Percentiles rank a stretch among this genome's conserved stretches.
Conservation (phyloP, 2,329 filamentous ascomycete species). For the Aaosphaeria arxii region DNA sequence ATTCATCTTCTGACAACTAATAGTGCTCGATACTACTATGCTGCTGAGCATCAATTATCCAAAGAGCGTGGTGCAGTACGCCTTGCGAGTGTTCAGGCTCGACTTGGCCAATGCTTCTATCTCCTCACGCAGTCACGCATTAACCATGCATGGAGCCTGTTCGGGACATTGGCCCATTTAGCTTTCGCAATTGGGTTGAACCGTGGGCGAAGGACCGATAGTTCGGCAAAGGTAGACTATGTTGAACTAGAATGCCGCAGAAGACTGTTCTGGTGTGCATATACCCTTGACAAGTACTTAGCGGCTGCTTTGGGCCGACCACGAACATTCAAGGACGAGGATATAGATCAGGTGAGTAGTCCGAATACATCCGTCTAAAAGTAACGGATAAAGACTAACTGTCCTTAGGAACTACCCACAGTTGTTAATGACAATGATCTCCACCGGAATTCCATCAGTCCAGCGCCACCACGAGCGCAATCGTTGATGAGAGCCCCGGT, state of each 20-base stretch:
- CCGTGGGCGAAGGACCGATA: conserved; percentile 33
- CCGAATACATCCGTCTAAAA: background rate
- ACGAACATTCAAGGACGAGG: conserved; percentile 59
- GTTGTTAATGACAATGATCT: conserved; percentile 35
- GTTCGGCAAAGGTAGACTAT: conserved; percentile 39
- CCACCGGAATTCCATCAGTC: conserved; percentile 10
- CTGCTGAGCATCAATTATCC: conserved; percentile 43
- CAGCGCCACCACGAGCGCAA: conserved; percentile 23
- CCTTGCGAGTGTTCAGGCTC: conserved; percentile 57
- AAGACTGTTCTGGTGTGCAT: conserved; percentile 62
- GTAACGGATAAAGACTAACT: conserved; percentile 7
- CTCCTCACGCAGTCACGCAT: conserved; percentile 58
- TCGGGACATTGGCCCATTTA: conserved; percentile 56
- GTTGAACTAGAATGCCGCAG: conserved; percentile 53
- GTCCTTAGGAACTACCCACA: conserved; percentile 30
- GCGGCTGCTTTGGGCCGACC: conserved; percentile 63
- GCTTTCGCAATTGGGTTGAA: conserved; percentile 47
- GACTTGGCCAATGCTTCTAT: conserved; percentile 58
- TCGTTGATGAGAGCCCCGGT: conserved; percentile 45
- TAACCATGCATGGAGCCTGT: conserved; percentile 61
- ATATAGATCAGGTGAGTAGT: conserved; percentile 57
- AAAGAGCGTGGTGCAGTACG: conserved; percentile 53
- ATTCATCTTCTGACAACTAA: background rate
- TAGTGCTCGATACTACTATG: conserved; percentile 43
- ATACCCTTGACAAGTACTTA: conserved; percentile 62